Base-by-base conservation (phyloP, 768 basidiomycete species). In the Cubamyces sp. region DNA sequence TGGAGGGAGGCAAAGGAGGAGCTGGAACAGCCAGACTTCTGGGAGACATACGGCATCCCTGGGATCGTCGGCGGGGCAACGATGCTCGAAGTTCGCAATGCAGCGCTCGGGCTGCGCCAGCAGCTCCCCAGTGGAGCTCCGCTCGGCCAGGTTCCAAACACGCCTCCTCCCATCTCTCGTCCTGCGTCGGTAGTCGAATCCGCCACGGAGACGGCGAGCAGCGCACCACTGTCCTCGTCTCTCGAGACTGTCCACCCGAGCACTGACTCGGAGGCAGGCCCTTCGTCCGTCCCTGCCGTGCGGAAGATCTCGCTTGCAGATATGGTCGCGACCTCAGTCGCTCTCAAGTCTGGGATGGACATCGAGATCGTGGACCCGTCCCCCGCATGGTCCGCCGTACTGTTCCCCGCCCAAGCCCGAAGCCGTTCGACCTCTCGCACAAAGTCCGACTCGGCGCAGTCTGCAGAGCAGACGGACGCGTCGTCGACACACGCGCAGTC, bases 261-360 rank as follows among this genome's bases (percentile, higher is more conserved):
- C n/a, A n/a, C n/a, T 1, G 57, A 30, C 19, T 18, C 18, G 1
- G 55, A 50, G 47, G 8, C 57, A 3, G 28, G 40, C 23, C n/a
- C 43, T 2, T 12, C 41, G 11, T 28, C 47, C 28, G 48, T 18
- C 12, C 26, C 62, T 6, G 39, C 26, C 2, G 43, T 39, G 7
- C 54, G 42, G 16, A 56, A 49, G 40, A 68, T 92, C 56, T 91
- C 90, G 3, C 76, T 93, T n/a, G 82, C 87, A 67, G 86, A 88
- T 59, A 91, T 93, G 85, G 80, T 92, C 56, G 76, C 84, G 21
- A 86, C 84, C 2, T 91, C 90, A 0, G 78, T 91, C 30, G 84
- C 86, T 3, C 80, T 93, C 60, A 92, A 87, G 74, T 88, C 88
- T 12, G 85, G 87, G 62, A 70, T 86, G 18, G 84, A 90, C 26